Percentiles rank a stretch among this genome's conserved stretches.
phyloP scores from a whole-genome alignment of 2,329 filamentous ascomycete genomes.

The Colletotrichum scovillei region DNA sequence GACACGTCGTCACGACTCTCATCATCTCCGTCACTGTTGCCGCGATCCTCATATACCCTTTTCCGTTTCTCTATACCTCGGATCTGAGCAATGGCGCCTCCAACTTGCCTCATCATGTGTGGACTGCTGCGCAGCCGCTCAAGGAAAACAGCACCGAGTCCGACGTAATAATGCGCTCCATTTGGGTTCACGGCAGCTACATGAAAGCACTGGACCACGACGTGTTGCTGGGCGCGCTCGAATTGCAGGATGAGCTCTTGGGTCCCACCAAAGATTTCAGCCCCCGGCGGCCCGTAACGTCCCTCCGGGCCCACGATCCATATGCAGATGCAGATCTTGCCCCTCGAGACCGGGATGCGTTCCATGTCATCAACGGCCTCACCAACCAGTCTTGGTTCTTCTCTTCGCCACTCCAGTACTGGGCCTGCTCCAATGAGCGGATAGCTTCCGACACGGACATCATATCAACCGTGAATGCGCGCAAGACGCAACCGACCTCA shows the following conservation, averaged over 20 bases:
- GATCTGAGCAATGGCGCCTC: conserved; percentile 78
- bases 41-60: conserved; percentile 77
- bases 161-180: conserved; percentile 84
- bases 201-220: conserved; percentile 78
- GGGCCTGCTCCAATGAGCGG: conserved; percentile 72
- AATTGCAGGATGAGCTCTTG: conserved; percentile 77
- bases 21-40: conserved; percentile 79
- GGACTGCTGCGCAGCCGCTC: conserved; percentile 79
- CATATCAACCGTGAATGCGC: conserved; percentile 75
- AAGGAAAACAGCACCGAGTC: conserved; percentile 62
- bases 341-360: conserved; percentile 60
- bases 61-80: conserved; percentile 79
- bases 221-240: conserved; percentile 73
- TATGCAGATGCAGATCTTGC: conserved; percentile 51
- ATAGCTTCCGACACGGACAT: conserved; percentile 73
- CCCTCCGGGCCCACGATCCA: conserved; percentile 43
- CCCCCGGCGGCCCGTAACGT: conserved; percentile 48
- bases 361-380: conserved; percentile 70
- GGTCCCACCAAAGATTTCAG: conserved; percentile 68
- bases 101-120: conserved; percentile 81
- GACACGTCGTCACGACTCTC: conserved; percentile 80
- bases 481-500: conserved; percentile 70
- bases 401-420: conserved; percentile 86
- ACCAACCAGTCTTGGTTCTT: conserved; percentile 79
- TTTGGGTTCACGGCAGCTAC: conserved; percentile 85